Percentiles rank a stretch among this genome's conserved stretches.
These are phyloP conservation scores for Lentinula raphanica DNA, from an alignment of 768 basidiomycete genomes.

Conservation along the genomic window DNA sequence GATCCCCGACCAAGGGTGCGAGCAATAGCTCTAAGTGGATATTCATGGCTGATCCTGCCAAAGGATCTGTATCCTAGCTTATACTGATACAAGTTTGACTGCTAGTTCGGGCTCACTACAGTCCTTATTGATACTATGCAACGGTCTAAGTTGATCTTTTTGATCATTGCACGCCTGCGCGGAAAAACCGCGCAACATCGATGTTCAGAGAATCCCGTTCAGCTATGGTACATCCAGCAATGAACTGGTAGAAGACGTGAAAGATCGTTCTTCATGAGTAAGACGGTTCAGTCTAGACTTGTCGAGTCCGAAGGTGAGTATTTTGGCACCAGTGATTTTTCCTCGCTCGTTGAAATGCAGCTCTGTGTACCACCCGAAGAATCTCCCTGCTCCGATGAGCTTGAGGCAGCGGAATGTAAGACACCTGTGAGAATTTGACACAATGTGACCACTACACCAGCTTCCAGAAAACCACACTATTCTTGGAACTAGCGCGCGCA, in stretches of 20 bases:
- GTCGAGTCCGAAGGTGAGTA: constrained; percentile 79
- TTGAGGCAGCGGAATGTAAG: constrained; percentile 58
- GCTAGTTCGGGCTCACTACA: too few relatives aligned
- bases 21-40: too few relatives aligned
- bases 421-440: constrained; percentile 97
- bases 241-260: constrained; percentile 90
- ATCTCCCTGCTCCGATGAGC: constrained; percentile 55
- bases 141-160: too few relatives aligned
- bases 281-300: constrained; percentile 76
- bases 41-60: too few relatives aligned
- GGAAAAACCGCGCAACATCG: too few relatives aligned
- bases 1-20: too few relatives aligned
- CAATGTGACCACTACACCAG: constrained; percentile 85
- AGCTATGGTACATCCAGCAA: constrained; percentile 75
- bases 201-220: constrained; percentile 75
- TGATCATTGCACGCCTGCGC: too few relatives aligned
- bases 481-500: constrained; percentile 85
- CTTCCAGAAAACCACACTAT: constrained; percentile 83
- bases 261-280: constrained; percentile 76
- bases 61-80: too few relatives aligned
- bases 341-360: constrained; percentile 82
- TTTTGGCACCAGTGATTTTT: constrained; percentile 71
- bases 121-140: too few relatives aligned
- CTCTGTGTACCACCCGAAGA: constrained; percentile 66
- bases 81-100: too few relatives aligned